Conservation (phyloP, 352 stramenopile genomes). For the Phytophthora tubulina region DNA sequence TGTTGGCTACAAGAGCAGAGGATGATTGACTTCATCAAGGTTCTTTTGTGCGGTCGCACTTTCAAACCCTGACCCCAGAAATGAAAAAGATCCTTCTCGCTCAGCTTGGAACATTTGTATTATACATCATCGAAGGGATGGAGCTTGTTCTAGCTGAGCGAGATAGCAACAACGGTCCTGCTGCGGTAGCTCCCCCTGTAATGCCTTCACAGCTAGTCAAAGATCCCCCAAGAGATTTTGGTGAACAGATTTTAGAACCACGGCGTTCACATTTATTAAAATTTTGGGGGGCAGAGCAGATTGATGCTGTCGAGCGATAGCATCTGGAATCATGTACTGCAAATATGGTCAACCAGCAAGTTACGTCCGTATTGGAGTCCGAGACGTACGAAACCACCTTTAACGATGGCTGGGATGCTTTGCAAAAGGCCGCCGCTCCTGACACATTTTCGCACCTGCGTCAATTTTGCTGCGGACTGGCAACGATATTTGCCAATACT, state of each 20-base stretch:
- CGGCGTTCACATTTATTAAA: background rate
- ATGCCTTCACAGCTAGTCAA: background rate
- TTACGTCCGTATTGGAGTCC: background rate
- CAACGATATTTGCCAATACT: slow-evolving; percentile 9
- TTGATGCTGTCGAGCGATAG: slow-evolving; percentile 2
- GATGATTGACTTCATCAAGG: too few species aligned
- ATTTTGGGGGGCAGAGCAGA: background rate
- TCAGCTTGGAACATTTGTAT: too few species aligned
- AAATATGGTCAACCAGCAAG: background rate
- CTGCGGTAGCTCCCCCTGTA: background rate
- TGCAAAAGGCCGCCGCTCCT: background rate
- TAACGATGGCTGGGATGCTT: background rate
- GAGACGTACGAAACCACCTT: slow-evolving; percentile 10
- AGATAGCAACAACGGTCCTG: slow-evolving; percentile 9
- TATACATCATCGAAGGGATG: background rate
- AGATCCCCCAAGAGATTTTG: background rate
- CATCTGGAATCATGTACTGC: slow-evolving; percentile 6
- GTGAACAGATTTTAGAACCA: background rate
- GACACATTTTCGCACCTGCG: slow-evolving; percentile 1
- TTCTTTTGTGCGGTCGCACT: too few species aligned
- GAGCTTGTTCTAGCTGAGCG: slow-evolving; percentile 5
- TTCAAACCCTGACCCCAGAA: too few species aligned
- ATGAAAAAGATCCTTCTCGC: too few species aligned
- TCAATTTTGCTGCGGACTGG: slow-evolving; percentile 14
- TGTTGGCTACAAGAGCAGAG: too few species aligned